A percentile compares a stretch with the other conserved stretches of the same genome.
Conservation (phyloP, 768 basidiomycete species). For the Phlegmacium glaucopus region DNA sequence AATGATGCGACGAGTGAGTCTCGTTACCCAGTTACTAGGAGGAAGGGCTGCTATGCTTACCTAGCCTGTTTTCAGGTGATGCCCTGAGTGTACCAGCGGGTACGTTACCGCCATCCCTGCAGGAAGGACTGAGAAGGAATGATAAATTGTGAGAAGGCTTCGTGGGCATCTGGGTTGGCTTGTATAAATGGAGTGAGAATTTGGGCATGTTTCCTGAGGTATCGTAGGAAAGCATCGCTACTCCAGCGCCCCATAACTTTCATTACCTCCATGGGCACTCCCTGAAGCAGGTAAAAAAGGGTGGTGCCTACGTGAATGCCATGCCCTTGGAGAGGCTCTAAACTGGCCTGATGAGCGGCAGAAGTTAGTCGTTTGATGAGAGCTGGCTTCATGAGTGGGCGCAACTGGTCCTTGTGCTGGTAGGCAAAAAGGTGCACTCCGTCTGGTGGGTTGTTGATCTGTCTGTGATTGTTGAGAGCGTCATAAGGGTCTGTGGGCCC, state of each 20-base stretch:
- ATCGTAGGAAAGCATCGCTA: not conserved
- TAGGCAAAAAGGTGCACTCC: too few species aligned
- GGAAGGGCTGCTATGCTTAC: too few species aligned
- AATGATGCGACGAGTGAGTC: too few species aligned
- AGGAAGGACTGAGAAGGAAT: too few species aligned
- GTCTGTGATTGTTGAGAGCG: too few species aligned
- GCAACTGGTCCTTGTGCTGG: too few species aligned
- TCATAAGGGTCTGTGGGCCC: not conserved
- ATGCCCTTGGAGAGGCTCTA: slow-evolving; percentile 19
- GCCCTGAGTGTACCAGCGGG: too few species aligned
- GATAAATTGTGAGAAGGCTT: not conserved
- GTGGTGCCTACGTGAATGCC: slow-evolving; percentile 24
- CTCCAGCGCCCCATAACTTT: not conserved
- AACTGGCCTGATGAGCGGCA: slow-evolving; percentile 2
- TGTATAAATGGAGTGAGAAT: not conserved
- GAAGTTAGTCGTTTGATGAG: too few species aligned
- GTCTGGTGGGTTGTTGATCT: too few species aligned
- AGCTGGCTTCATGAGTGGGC: not conserved
- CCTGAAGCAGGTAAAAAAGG: slow-evolving; percentile 19
- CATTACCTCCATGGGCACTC: slow-evolving; percentile 2
- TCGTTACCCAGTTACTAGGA: too few species aligned
- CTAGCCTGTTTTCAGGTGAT: too few species aligned
- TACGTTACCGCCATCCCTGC: too few species aligned
- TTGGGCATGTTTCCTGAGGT: not conserved
- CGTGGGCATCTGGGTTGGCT: not conserved